Base-by-base conservation (phyloP, 257 asterid species). In the Ajuga chamaepitys region DNA sequence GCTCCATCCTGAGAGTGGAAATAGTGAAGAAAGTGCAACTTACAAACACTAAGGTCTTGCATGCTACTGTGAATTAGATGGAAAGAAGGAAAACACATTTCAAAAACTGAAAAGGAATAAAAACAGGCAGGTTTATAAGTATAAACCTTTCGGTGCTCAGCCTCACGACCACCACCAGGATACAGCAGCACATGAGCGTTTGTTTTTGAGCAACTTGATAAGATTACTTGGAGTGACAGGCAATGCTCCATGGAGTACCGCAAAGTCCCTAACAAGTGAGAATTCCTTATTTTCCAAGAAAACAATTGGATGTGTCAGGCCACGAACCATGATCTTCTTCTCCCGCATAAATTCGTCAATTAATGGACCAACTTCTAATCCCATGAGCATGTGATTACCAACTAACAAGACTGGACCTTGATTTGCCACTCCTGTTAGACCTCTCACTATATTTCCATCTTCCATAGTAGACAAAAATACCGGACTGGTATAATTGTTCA, bases 121-220 rank as follows among this genome's bases (percentile, higher is more conserved):
- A 6, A 38, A 67, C 40, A 17, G 25, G 2, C n/a, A 22, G 57
- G 16, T 48, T 14, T 28, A 28, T 30, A 21, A 58, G 38, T 45
- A 42, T 76, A 28, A 16, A 94, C 99, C 97, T 90, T 94, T 30
- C 64, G 80, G 78, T 90, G 99, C 16, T 88, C 76, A 72, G 97
- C 96, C 78, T 94, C 99, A 21, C 99, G 97, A 65, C 88, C 96
- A 66, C 99, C 99, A 35, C 99, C 99, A 9, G 99, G 99, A 74
- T 90, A 94, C 62, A 94, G 89, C 72, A 94, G 85, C 60, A 94
- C 91, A 18, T 94, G 97, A 32, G 99, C 90, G 60, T 86, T 90
- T 35, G 79, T 70, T 42, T n/a, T 83, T 75, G 7, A 90, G 63
- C 85, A 94, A 61, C 75, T 90, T 90, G 84, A 90, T 85, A 35